These are phyloP conservation scores for Rhizoclosmatium hyalinum DNA, from an alignment of 371 early-diverging fungal species.

Conservation along the genomic window DNA sequence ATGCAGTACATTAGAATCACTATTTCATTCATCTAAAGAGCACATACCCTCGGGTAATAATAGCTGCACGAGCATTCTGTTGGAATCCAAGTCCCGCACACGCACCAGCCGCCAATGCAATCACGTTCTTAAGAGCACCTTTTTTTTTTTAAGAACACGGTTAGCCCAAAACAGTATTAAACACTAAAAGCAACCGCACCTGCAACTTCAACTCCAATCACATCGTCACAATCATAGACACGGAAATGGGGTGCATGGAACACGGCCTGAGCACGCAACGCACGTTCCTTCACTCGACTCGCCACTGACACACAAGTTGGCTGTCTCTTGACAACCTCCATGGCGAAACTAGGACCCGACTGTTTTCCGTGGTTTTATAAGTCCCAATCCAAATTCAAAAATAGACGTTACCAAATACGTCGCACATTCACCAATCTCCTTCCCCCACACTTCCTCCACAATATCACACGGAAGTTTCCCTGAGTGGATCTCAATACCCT, in stretches of 20 bases:
- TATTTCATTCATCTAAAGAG: neutral
- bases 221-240: constrained; percentile 45
- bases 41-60: constrained; percentile 52
- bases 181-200: constrained; percentile 16
- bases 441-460: constrained; percentile 45
- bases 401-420: constrained; percentile 44
- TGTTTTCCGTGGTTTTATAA: neutral
- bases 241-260: constrained; percentile 59
- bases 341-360: constrained; percentile 46
- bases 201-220: constrained; percentile 49
- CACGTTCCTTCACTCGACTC: constrained; percentile 34
- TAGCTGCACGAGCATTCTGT: constrained; percentile 54
- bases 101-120: constrained; percentile 54
- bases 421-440: constrained; percentile 38
- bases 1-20: neutral
- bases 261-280: constrained; percentile 46
- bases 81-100: constrained; percentile 54
- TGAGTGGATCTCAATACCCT: constrained; percentile 53
- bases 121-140: constrained; percentile 57
- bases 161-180: neutral
- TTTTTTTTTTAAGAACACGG: neutral
- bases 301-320: constrained; percentile 53
- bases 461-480: constrained; percentile 50
- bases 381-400: constrained; percentile 5
- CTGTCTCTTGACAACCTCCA: constrained; percentile 49